Evolutionary conservation across 2,329 filamentous ascomycete genomes (phyloP).

Genomic region (Dactylellina parvicollis): DNA sequence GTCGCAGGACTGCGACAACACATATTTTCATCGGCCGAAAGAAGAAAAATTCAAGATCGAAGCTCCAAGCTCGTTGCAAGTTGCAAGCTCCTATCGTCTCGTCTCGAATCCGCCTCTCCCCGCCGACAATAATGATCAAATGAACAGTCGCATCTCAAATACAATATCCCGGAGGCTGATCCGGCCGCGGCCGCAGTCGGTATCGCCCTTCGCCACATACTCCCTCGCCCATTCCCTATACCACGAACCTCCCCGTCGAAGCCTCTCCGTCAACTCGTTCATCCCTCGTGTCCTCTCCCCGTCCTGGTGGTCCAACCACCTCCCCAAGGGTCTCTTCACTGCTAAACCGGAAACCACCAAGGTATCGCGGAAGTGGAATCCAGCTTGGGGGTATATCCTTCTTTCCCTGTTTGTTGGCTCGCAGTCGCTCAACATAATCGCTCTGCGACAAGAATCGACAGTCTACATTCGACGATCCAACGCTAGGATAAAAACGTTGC

Average conservation of each 20-base stretch:
- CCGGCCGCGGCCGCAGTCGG: conserved; percentile 1
- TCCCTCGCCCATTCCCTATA: conserved; percentile 16
- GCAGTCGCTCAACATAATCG: conserved; percentile 92
- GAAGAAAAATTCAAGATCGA: too few species aligned
- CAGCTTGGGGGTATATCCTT: conserved; percentile 67
- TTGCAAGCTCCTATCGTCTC: too few species aligned
- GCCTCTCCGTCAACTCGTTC: conserved; percentile 51
- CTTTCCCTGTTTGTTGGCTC: conserved; percentile 79
- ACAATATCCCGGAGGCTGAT: conserved; percentile 16
- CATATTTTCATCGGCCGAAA: background rate
- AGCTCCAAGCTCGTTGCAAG: too few species aligned
- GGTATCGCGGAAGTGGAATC: conserved; percentile 37
- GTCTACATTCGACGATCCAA: conserved; percentile 80
- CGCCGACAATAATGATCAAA: background rate
- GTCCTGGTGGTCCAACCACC: conserved; percentile 43
- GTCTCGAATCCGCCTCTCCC: too few species aligned
- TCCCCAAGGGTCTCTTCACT: conserved; percentile 40
- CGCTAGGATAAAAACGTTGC: conserved; percentile 77
- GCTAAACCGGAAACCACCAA: background rate
- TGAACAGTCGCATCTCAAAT: conserved; percentile 19
- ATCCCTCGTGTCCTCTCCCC: conserved; percentile 44
- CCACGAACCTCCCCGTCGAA: conserved; percentile 19
- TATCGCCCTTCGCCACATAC: conserved; percentile 38
- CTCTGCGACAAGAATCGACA: conserved; percentile 77
- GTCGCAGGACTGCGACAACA: background rate